phyloP scores from a whole-genome alignment of 192 early-diverging fungal species.

The Podila horticola region DNA sequence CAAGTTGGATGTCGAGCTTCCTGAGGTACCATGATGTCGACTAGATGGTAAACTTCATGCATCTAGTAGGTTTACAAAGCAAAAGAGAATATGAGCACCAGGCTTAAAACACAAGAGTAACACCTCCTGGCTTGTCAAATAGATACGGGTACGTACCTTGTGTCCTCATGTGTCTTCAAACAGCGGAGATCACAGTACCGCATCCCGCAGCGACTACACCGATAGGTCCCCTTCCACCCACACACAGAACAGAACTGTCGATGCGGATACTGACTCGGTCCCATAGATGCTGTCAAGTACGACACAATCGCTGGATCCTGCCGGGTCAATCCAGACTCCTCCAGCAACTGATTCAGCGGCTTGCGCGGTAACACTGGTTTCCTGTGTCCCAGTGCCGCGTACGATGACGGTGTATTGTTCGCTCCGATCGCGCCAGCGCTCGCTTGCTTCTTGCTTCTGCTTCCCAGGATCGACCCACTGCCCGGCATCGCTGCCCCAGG shows the following conservation, averaged over 20 bases:
- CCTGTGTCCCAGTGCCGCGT: slow-evolving; percentile 8
- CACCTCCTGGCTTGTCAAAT: not conserved
- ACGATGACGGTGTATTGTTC: not conserved
- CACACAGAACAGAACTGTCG: slow-evolving; percentile 75
- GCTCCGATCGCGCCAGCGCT: not conserved
- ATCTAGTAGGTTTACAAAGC: slow-evolving; percentile 2
- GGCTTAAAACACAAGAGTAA: not conserved
- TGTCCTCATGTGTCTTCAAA: slow-evolving; percentile 67
- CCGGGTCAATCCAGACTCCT: slow-evolving; percentile 24
- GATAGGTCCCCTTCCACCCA: slow-evolving; percentile 69
- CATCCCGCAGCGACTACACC: slow-evolving; percentile 73
- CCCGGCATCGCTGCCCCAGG: slow-evolving; percentile 14
- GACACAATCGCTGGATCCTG: not conserved
- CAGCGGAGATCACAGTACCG: slow-evolving; percentile 71
- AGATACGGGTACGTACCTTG: slow-evolving; percentile 50
- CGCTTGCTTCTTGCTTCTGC: slow-evolving; percentile 26
- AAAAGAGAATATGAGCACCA: not conserved
- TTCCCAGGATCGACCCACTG: slow-evolving; percentile 14
- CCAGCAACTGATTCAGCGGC: slow-evolving; percentile 36
- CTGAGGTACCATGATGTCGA: no score
- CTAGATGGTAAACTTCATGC: slow-evolving; percentile 49
- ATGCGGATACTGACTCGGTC: slow-evolving; percentile 46
- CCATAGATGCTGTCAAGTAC: slow-evolving; percentile 53
- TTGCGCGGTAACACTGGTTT: slow-evolving; percentile 31
- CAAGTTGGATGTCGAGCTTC: no score